A percentile compares a stretch with the other conserved stretches of the same genome.
phyloP scores from a whole-genome alignment of 2,329 filamentous ascomycete species.

The Hymenoscyphus albidus region DNA sequence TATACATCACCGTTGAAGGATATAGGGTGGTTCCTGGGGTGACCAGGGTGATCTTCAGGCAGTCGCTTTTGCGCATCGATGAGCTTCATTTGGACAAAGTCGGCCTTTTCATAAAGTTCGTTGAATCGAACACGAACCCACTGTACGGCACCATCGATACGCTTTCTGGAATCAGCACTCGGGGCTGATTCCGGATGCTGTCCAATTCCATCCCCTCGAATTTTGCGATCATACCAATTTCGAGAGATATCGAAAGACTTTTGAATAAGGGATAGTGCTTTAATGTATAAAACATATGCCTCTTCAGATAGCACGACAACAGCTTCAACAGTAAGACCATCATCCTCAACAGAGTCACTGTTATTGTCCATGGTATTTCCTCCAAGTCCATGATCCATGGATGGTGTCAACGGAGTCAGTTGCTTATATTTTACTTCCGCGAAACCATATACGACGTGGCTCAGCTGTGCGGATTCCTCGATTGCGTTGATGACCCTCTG shows the following conservation, averaged over 20 bases:
- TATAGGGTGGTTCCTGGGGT: slow-evolving; percentile 74
- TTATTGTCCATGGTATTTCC: slow-evolving; percentile 53
- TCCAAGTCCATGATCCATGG: slow-evolving; percentile 66
- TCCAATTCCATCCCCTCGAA: slow-evolving; percentile 56
- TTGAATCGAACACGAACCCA: slow-evolving; percentile 96
- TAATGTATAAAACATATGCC: slow-evolving; percentile 92
- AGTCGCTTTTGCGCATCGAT: slow-evolving; percentile 80
- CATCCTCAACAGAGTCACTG: slow-evolving; percentile 59
- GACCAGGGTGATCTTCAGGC: slow-evolving; percentile 78
- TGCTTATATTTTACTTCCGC: slow-evolving; percentile 99
- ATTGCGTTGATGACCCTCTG: slow-evolving; percentile 72
- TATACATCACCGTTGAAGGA: slow-evolving; percentile 68
- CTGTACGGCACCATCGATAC: slow-evolving; percentile 91
- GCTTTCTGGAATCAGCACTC: slow-evolving; percentile 43
- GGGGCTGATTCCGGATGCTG: slow-evolving; percentile 41
- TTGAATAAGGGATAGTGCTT: slow-evolving; percentile 82
- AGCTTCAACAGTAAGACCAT: slow-evolving; percentile 80
- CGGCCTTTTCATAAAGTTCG: slow-evolving; percentile 93
- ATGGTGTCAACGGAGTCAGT: slow-evolving; percentile 83
- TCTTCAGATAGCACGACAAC: slow-evolving; percentile 87
- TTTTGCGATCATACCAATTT: slow-evolving; percentile 83
- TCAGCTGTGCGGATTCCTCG: slow-evolving; percentile 87
- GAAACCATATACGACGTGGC: slow-evolving; percentile 95
- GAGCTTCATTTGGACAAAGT: slow-evolving; percentile 85
- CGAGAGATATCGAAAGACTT: slow-evolving; percentile 96